These are phyloP conservation scores for Kwoniella shivajii DNA, from an alignment of 1,284 basidiomycete genomes.

Conservation along the genomic window DNA sequence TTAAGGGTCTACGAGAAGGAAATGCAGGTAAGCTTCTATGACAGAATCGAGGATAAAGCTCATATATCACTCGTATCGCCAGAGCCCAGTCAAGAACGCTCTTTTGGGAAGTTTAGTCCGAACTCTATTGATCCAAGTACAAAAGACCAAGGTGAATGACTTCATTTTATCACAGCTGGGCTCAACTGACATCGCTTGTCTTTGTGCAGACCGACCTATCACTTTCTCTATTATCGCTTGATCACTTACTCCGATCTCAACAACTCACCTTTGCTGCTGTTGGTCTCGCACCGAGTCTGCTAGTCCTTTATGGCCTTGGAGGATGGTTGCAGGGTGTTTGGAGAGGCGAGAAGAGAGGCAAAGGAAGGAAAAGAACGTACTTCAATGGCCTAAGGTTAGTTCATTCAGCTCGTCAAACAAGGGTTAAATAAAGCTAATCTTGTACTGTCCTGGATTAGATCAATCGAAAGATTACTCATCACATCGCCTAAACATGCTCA, in stretches of 20 bases:
- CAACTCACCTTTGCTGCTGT: conserved; percentile 97
- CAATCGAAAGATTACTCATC: conserved; percentile 70
- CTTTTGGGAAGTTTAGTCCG: conserved; percentile 80
- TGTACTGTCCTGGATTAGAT: conserved; percentile 54
- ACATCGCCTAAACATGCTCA: conserved; percentile 41
- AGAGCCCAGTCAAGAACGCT: conserved; percentile 76
- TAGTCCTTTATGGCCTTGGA: conserved; percentile 71
- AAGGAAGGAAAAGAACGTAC: conserved; percentile 50
- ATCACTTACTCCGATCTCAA: conserved; percentile 90
- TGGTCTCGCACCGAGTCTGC: conserved; percentile 87
- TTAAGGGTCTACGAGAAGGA: conserved; percentile 89
- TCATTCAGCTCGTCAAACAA: neutral
- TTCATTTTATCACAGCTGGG: neutral
- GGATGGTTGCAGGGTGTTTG: conserved; percentile 62
- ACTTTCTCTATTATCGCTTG: conserved; percentile 76
- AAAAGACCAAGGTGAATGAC: conserved; percentile 83
- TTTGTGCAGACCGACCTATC: conserved; percentile 78
- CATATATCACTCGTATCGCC: neutral
- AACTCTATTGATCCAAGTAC: conserved; percentile 87
- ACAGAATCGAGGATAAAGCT: neutral
- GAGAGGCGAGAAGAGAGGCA: conserved; percentile 54
- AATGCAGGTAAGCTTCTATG: conserved; percentile 62
- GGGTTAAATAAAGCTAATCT: too few relatives aligned
- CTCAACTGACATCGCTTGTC: neutral
- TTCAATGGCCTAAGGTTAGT: conserved; percentile 55